Evolutionary conservation across 768 basidiomycete genomes (phyloP).

Genomic region (Kwoniella bestiolae): DNA sequence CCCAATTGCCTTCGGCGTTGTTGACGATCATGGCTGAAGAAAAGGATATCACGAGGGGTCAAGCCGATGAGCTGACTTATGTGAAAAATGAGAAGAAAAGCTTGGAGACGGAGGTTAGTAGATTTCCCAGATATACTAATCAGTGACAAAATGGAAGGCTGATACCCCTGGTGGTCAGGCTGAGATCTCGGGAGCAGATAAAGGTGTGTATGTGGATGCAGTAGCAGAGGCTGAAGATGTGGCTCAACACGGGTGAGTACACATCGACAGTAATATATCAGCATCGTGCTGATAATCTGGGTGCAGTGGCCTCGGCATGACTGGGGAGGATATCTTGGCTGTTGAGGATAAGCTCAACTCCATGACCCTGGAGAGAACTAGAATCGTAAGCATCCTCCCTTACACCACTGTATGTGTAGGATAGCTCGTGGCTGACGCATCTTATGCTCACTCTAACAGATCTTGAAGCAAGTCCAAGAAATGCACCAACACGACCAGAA

Average conservation of each 20-base stretch:
- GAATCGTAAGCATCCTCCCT: slow-evolving; percentile 1
- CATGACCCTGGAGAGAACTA: slow-evolving; percentile 18
- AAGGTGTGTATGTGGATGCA: not conserved
- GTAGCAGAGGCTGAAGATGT: slow-evolving; percentile 6
- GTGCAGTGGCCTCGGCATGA: slow-evolving; percentile 11
- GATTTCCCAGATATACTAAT: no score
- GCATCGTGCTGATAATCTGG: not conserved
- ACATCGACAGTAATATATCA: not conserved
- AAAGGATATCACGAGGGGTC: not conserved
- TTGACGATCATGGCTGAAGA: not conserved
- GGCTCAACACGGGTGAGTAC: slow-evolving; percentile 19
- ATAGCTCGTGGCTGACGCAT: not conserved
- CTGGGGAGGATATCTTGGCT: slow-evolving; percentile 19
- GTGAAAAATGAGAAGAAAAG: slow-evolving; percentile 9
- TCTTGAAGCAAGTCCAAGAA: slow-evolving; percentile 24
- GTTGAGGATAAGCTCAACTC: slow-evolving; percentile 8
- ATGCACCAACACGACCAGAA: slow-evolving; percentile 47
- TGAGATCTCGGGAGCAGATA: slow-evolving; percentile 1
- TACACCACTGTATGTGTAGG: no score
- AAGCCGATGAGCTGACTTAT: not conserved
- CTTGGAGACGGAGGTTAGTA: slow-evolving; percentile 16
- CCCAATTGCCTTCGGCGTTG: no score
- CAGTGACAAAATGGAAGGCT: no score
- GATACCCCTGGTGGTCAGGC: not conserved
- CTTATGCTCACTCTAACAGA: slow-evolving; percentile 11